Percentiles rank a stretch among this genome's conserved stretches.
Evolutionary conservation across 495 filamentous ascomycete species (phyloP).

Genomic region (Filosporella fistucella): DNA sequence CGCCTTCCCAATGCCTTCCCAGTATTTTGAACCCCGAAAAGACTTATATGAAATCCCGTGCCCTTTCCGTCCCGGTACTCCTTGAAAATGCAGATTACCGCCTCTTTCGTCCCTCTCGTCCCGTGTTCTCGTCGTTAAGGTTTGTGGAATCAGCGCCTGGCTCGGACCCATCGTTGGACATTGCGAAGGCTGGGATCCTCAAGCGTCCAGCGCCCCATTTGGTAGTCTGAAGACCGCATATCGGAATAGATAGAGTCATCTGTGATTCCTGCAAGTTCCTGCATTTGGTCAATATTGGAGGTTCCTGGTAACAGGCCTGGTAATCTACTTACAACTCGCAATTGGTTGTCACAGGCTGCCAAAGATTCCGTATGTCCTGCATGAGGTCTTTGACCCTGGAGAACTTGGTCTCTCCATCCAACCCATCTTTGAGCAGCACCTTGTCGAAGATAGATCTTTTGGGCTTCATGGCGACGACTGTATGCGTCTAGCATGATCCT

Average conservation of each 20-base stretch:
- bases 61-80: too few species aligned
- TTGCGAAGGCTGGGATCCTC: slow-evolving; percentile 60
- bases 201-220: slow-evolving; percentile 67
- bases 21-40: too few species aligned
- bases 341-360: slow-evolving; percentile 50
- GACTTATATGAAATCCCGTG: too few species aligned
- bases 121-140: too few species aligned
- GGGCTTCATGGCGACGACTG: slow-evolving; percentile 76
- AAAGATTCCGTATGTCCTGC: slow-evolving; percentile 53
- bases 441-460: slow-evolving; percentile 78
- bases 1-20: too few species aligned
- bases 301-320: background rate
- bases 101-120: too few species aligned
- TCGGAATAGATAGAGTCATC: slow-evolving; percentile 63
- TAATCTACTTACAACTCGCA: slow-evolving; percentile 53
- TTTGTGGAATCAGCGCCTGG: too few species aligned
- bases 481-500: slow-evolving; percentile 77
- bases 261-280: slow-evolving; percentile 67
- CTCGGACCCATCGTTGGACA: slow-evolving; percentile 46
- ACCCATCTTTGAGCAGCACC: slow-evolving; percentile 77
- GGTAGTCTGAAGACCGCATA: slow-evolving; percentile 57
- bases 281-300: background rate
- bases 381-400: slow-evolving; percentile 60
- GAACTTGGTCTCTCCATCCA: slow-evolving; percentile 61
- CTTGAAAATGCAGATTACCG: too few species aligned